These are phyloP conservation scores for Termitomyces sp. DNA, from an alignment of 1,284 basidiomycete species.

Conservation along the genomic window DNA sequence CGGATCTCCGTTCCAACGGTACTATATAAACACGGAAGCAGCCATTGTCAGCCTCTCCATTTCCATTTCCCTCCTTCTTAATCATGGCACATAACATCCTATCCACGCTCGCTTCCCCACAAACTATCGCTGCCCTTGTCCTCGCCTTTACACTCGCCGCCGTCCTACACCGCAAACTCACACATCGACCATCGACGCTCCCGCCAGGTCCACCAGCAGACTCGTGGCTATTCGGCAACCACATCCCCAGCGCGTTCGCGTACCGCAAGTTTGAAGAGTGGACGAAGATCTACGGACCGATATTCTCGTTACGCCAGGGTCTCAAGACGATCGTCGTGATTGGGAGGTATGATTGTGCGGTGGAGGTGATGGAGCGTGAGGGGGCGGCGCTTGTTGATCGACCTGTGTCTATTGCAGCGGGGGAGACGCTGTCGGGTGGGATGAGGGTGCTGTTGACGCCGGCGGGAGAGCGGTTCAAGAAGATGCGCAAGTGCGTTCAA, in stretches of 20 bases:
- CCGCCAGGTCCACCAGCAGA: slow-evolving; percentile 12
- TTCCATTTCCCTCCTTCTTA: neutral
- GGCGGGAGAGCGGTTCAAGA: slow-evolving; percentile 41
- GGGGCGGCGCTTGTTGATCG: slow-evolving; percentile 44
- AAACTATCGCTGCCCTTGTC: slow-evolving; percentile 2
- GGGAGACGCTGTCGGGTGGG: slow-evolving; percentile 44
- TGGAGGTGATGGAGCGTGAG: slow-evolving; percentile 53
- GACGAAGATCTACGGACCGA: slow-evolving; percentile 41
- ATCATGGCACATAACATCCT: neutral
- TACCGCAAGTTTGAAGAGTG: slow-evolving; percentile 44
- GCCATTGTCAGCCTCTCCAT: neutral
- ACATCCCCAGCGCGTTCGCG: slow-evolving; percentile 18
- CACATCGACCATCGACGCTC: slow-evolving; percentile 1
- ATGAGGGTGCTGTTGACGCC: slow-evolving; percentile 41
- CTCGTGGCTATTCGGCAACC: slow-evolving; percentile 13
- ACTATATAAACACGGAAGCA: neutral
- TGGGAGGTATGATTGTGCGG: slow-evolving; percentile 42
- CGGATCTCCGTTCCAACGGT: neutral
- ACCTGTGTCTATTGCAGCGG: slow-evolving; percentile 43
- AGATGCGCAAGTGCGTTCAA: slow-evolving; percentile 40
- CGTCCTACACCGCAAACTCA: slow-evolving; percentile 9
- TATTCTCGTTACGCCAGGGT: slow-evolving; percentile 40
- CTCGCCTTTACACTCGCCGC: slow-evolving; percentile 3
- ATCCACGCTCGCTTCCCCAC: neutral
- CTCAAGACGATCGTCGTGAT: slow-evolving; percentile 34